Base-by-base conservation (phyloP, 345 rosid species). In the Eucalyptus brandiana region DNA sequence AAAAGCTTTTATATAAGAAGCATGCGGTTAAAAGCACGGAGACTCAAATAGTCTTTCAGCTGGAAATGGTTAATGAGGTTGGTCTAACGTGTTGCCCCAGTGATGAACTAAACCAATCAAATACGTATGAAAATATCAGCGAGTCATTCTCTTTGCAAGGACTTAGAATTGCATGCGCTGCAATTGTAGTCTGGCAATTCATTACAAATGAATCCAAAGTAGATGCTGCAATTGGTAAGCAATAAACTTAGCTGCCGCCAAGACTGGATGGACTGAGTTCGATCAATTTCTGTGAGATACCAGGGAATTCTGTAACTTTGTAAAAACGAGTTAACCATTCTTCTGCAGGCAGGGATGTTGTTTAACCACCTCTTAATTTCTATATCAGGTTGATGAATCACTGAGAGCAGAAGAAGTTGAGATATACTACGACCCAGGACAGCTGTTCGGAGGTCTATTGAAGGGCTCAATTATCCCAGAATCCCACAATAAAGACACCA, bases 341-440 rank as follows among this genome's bases (percentile, higher is more conserved):
- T 76, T 21, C 47, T 40, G 28, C 47, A 21, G 85, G 85, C 85
- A 42, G 47, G 30, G 47, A 76, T 40, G 85, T 72, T 72, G 28
- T 76, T 76, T 76, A 16, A 86, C 56, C 24, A 30, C 56, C 54
- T 48, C 28, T 32, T 19, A 19, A 23, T 86, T 34, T 86, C 23
- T 3, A 34, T 80, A 54, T 21, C 88, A 95, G 98, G 97, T 96
- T 65, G 98, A 97, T 91, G 96, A 96, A 89, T 83, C 93, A 9
- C 92, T 95, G 44, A 93, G 91, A 92, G 98, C 89, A 81, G 99
- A 97, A 89, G 98, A 94, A 13, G 96, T 92, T n/a, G 97, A 96
- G 91, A 92, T 96, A 58, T 96, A 96, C 91, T 97, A 95, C 88
- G 99, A 97, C 72, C 96, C 99, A 58, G 95, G 91, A 28, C 96